Base-by-base conservation (phyloP, 371 early-diverging fungal species). In the Lichtheimia corymbifera region DNA sequence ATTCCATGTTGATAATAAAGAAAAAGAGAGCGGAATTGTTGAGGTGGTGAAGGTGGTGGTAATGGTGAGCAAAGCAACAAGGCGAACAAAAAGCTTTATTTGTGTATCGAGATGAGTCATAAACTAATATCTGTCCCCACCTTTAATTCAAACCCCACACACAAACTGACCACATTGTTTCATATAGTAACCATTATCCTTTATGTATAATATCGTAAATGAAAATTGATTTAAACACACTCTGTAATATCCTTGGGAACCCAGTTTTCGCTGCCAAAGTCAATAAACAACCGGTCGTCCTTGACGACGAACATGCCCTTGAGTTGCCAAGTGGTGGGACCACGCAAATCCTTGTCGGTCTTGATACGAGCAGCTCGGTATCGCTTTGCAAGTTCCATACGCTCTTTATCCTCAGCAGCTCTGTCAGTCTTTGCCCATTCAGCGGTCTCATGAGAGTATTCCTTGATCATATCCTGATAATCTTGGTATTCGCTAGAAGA, bases 361-460 rank as follows among this genome's bases (percentile, higher is more conserved):
- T 73, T 78, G 30, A 75, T 54, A 43, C 79, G 65, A 12, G 63
- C 60, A 20, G 64, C 24, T 44, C 79, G 71, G 43, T 69, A 70
- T 14, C 55, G 42, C 11, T 66, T 69, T 11, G 61, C 79, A 18
- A 64, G 18, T 15, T 53, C 66, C 22, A 69, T 51, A 54, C 76
- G 73, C 15, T 55, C 64, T 15, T 44, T 25, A 14, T 63, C 63
- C 14, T 55, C 58, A 17, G 41, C 54, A 20, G 61, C 52, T 12
- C 47, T 55, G 2, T 65, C 44, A 0, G 55, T 57, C 17, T 66
- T 55, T 17, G 66, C 55, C 75, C 77, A 76, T 24, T 65, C 62
- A 44, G 56, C 43, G 1, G 80, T 80, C 28, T 57, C 58, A 28
- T 18, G 17, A 15, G 71, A 66, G 27, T 70, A 74, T 14, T 73